These are phyloP conservation scores for Astraeus odoratus DNA, from an alignment of 768 basidiomycete genomes.

Conservation along the genomic window DNA sequence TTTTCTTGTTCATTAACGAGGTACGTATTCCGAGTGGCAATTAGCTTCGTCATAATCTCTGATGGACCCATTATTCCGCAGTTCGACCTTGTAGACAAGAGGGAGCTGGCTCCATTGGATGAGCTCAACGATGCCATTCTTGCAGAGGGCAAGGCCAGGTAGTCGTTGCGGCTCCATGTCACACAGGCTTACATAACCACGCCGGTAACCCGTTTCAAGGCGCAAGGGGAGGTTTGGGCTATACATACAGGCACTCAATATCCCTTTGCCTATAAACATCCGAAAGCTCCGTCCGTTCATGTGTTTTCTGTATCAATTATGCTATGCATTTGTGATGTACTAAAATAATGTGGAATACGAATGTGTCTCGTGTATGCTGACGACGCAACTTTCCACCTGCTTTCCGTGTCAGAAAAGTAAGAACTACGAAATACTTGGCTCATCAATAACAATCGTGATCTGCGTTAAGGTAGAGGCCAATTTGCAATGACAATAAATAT, in stretches of 20 bases:
- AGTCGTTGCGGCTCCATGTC: too few species aligned
- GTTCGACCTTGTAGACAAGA: constrained; percentile 95
- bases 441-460: too few species aligned
- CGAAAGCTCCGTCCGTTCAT: background rate
- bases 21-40: constrained; percentile 39
- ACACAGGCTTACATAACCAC: too few species aligned
- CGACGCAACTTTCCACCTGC: background rate
- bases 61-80: constrained; percentile 22
- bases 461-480: too few species aligned
- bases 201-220: too few species aligned
- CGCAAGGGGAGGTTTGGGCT: too few species aligned
- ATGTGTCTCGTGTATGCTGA: constrained; percentile 3
- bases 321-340: background rate
- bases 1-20: constrained; percentile 95
- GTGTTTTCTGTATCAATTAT: background rate
- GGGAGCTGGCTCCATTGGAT: constrained; percentile 89
- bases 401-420: background rate
- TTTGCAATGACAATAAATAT: too few species aligned
- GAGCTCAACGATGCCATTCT: constrained; percentile 92
- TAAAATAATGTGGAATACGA: background rate
- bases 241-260: too few species aligned
- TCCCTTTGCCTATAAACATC: too few species aligned
- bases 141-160: constrained; percentile 42
- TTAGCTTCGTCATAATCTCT: constrained; percentile 4
- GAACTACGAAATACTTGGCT: constrained; percentile 4